phyloP scores from a whole-genome alignment of 805 yeast species.

The Ogataea salicorniae region DNA sequence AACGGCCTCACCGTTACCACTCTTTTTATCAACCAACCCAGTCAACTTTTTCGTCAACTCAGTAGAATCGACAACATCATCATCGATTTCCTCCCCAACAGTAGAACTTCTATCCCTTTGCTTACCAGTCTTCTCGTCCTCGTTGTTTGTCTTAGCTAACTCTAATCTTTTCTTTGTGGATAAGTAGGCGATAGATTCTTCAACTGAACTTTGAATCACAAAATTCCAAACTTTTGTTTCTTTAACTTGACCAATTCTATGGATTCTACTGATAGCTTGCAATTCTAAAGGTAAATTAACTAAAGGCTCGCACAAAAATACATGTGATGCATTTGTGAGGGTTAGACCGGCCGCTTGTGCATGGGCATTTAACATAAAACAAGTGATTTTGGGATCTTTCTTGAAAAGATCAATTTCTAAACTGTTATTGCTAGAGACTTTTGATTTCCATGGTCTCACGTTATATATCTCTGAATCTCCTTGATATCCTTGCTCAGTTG shows the following conservation, averaged over 20 bases:
- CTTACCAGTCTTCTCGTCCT: neutral
- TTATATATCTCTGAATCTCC: neutral
- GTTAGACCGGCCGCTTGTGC: constrained; percentile 91
- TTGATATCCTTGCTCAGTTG: constrained; percentile 27
- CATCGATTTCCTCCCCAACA: constrained; percentile 22
- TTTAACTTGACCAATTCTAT: constrained; percentile 81
- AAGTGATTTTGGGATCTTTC: constrained; percentile 58
- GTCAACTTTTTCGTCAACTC: constrained; percentile 50
- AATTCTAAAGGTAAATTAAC: constrained; percentile 81
- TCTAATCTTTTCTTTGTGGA: constrained; percentile 57
- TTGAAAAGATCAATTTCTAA: constrained; percentile 54
- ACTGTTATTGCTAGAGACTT: constrained; percentile 17
- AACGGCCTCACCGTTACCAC: constrained; percentile 55
- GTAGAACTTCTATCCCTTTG: constrained; percentile 18
- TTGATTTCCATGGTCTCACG: constrained; percentile 1
- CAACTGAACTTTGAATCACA: constrained; percentile 77
- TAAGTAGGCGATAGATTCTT: constrained; percentile 74
- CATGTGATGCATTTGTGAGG: constrained; percentile 86
- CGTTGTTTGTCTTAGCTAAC: constrained; percentile 28
- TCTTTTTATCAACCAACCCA: constrained; percentile 40
- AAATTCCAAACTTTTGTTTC: constrained; percentile 92
- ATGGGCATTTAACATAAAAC: constrained; percentile 78
- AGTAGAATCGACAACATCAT: constrained; percentile 46
- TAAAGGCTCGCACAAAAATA: constrained; percentile 87
- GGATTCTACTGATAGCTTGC: constrained; percentile 89